These are phyloP conservation scores for Eucalyptus paniculata DNA, from an alignment of 345 rosid genomes.

Conservation along the genomic window DNA sequence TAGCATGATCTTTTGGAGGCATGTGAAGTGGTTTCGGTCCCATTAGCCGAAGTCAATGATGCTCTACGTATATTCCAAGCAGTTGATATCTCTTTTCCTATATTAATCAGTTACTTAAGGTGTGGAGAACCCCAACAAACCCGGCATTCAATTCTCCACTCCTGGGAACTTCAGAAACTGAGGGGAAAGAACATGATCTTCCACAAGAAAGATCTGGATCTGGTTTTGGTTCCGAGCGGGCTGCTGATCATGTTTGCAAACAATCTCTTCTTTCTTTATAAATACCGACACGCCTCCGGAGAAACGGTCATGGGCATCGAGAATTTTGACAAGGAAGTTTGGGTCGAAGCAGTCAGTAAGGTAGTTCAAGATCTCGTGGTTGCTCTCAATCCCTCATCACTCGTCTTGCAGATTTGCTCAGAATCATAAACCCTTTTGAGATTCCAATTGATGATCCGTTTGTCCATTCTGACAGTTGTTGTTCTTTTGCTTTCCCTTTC, in stretches of 20 bases:
- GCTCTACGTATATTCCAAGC: background rate
- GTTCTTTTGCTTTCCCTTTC: background rate
- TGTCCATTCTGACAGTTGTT: background rate
- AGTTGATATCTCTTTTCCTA: background rate
- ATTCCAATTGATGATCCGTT: background rate
- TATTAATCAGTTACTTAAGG: background rate
- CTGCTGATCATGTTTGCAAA: slow-evolving; percentile 41
- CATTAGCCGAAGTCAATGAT: background rate
- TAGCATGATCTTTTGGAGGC: background rate
- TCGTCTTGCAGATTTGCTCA: background rate
- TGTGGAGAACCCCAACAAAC: background rate
- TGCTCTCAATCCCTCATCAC: background rate
- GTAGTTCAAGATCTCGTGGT: background rate
- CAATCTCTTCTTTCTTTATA: slow-evolving; percentile 50
- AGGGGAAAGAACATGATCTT: background rate
- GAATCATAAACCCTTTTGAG: background rate
- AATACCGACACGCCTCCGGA: slow-evolving; percentile 41
- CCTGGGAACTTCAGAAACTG: background rate
- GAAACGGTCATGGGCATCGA: slow-evolving; percentile 59
- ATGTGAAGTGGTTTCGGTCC: background rate
- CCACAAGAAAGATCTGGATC: slow-evolving; percentile 51
- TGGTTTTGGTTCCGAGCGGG: slow-evolving; percentile 54
- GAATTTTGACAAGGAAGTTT: slow-evolving; percentile 57
- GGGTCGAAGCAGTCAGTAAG: slow-evolving; percentile 67
- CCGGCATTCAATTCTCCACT: background rate